Base-by-base conservation (phyloP, 495 filamentous ascomycete species). In the Podospora sp. region DNA sequence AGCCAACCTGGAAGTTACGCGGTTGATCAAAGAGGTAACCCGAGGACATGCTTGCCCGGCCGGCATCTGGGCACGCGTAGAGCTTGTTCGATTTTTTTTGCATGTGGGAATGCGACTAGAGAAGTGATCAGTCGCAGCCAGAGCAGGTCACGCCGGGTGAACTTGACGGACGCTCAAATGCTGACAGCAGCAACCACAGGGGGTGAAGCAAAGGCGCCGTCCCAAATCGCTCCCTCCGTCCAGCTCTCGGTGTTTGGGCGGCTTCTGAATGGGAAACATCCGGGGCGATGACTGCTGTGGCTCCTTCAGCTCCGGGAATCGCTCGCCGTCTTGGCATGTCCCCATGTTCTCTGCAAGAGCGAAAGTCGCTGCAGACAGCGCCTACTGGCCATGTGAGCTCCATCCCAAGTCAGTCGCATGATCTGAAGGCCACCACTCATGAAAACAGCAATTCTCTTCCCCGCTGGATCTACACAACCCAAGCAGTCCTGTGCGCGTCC, bases 21-120 rank as follows among this genome's bases (percentile, higher is more conserved):
- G n/a, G 63, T 53, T 25, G 63, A 65, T 65, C 51, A 46, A 65
- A 36, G 20, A 56, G 63, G 63, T 24, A 65, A 65, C 63, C 63
- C 63, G 63, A 56, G 14, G 20, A 22, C 33, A 22, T n/a, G n/a
- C 24, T 65, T 46, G 20, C 26, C 21, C 21, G 25, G 25, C 29
- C 29, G 33, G 58, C 18, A 55, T 55, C 52, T 24, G 22, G 52
- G 7, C 20, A 9, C 52, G 2, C 21, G 7, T 4, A 6, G 52
- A 55, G 40, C 40, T 46, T 46, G 5, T 18, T 18, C 8, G 29
- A 33, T 33, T 6, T 12, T 6, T 12, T 11, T 46, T 14, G 12
- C 40, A 46, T 55, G 52, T 24, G 52, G 52, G 16, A 55, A n/a
- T 22, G 2, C 9, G n/a, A 11, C 2, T 22, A n/a, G 52, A 26